Percentiles rank a stretch among this genome's conserved stretches.
Evolutionary conservation across 176 grass and related monocot genomes (phyloP).

Genomic region (Puya raimondii): DNA sequence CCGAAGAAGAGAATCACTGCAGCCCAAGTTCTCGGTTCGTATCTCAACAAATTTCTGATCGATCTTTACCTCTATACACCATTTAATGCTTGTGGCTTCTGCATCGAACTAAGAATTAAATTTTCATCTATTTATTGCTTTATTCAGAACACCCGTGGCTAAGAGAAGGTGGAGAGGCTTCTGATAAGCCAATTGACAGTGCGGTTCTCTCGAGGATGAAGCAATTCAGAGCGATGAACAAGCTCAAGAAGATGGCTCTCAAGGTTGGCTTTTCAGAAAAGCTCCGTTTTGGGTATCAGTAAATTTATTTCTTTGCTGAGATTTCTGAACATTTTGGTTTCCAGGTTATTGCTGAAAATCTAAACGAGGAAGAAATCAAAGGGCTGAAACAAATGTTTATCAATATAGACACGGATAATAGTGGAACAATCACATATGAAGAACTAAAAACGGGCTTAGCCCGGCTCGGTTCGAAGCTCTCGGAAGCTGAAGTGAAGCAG

Average conservation of each 20-base stretch:
- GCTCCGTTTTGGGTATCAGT: background rate
- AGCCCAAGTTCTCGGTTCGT: conserved; percentile 82
- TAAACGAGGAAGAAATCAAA: conserved; percentile 95
- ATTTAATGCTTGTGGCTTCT: background rate
- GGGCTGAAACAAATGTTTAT: conserved; percentile 97
- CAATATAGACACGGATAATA: conserved; percentile 92
- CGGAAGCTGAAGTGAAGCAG: conserved; percentile 95
- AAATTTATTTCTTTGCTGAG: background rate
- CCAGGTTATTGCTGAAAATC: conserved; percentile 91
- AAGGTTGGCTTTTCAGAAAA: conserved; percentile 39
- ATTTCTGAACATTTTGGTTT: conserved; percentile 2
- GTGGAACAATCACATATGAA: conserved; percentile 93
- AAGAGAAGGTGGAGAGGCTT: conserved; percentile 73
- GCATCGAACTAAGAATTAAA: conserved; percentile 12
- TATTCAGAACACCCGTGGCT: conserved; percentile 91
- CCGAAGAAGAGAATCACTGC: conserved; percentile 94
- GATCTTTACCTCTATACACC: background rate
- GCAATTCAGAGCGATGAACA: conserved; percentile 99
- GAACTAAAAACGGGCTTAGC: conserved; percentile 89
- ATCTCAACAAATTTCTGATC: conserved; percentile 1
- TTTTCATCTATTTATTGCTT: conserved; percentile 20
- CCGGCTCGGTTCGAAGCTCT: conserved; percentile 80
- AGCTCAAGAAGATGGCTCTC: conserved; percentile 98
- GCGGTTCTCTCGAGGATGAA: conserved; percentile 99
- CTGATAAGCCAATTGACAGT: conserved; percentile 91